Base-by-base conservation (phyloP, 345 rosid genomes). In the Psidium friedrichsthalianum region DNA sequence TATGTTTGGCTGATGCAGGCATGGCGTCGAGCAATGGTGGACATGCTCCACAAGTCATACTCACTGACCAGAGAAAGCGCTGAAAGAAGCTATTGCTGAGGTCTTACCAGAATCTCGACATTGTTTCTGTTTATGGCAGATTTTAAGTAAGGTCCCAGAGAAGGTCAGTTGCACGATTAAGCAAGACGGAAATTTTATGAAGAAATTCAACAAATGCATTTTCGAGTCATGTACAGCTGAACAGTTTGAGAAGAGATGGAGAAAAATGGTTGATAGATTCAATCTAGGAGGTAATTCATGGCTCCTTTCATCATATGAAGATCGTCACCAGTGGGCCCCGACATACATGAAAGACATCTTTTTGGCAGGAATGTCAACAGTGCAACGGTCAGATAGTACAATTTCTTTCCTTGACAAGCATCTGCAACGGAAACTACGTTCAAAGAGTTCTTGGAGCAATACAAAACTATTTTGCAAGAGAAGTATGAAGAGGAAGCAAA, bases 231-330 rank as follows among this genome's bases (percentile, higher is more conserved):
- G 88, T 90, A 85, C 88, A 10, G 87, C 47, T 15, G 89, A 87
- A 55, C 86, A 90, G 84, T 92, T 92, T 89, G 90, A 92, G 76
- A 86, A 86, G 82, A 86, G 91, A 83, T 92, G 91, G 93, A 55
- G 85, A 88, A 90, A 89, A 58, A 87, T 92, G 85, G 92, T 92
- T 85, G 85, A 84, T 61, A 85, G 29, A 59, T 92, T 88, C 88
- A 74, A 87, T 74, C 82, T 90, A 44, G 64, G 47, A 82, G 87
- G 85, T 59, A 52, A 90, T 85, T 89, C 87, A 32, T 92, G 93
- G 92, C 44, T 89, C 81, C 64, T 14, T 29, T 88, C 87, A 14
- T 82, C 90, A 82, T 88, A 86, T 84, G 88, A 88, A 83, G 86
- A 89, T 87, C 91, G 91, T 85, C 64, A 54, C 80, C 88, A 58